Base-by-base conservation (phyloP, 2,329 filamentous ascomycete genomes). In the Ophiocordyceps australis region DNA sequence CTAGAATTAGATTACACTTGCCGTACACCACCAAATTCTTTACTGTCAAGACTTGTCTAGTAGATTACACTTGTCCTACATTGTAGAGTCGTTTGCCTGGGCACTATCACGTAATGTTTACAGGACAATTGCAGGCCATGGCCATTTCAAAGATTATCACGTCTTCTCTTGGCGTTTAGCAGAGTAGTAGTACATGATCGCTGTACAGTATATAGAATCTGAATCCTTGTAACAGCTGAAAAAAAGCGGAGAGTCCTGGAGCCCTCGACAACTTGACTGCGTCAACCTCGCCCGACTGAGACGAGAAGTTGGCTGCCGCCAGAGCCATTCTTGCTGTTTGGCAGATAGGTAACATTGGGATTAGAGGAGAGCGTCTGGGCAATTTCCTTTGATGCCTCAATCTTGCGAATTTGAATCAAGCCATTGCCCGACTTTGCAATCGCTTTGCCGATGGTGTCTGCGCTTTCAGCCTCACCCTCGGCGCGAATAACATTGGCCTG, bases 401-500 rank as follows among this genome's bases (percentile, higher is more conserved):
- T 94, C 62, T 86, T 77, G 62, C 89, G 66, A 53, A 98, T 95
- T 69, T 89, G 74, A 38, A 98, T 79, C 42, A 98, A 62, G 22
- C 89, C 89, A 52, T 93, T 86, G 38, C 89, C 89, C 30, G 72
- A 69, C 72, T 91, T 94, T 39, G 81, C 74, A 39, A 98, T 85
- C 13, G 86, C 86, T 60, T 76, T 89, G 56, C 72, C 77, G 50
- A 98, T 95, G 36, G 83, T 91, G 28, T 98, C 89, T 25, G 89
- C 89, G 43, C 77, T 81, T 67, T 95, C 86, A 38, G 86, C 86
- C 58, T 98, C 89, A 49, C 89, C 89, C 67, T 98, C 89, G 27
- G 89, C 89, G 29, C 89, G 73, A 54, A 98, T 98, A 45, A 98
- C 89, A 58, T 89, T 95, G 41, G 89, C 89, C 60, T 98, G 89